Evolutionary conservation across 2,329 filamentous ascomycete genomes (phyloP), one percentile per base, ranked within the genome.

Genomic region (Drechslerella stenobrocha): DNA sequence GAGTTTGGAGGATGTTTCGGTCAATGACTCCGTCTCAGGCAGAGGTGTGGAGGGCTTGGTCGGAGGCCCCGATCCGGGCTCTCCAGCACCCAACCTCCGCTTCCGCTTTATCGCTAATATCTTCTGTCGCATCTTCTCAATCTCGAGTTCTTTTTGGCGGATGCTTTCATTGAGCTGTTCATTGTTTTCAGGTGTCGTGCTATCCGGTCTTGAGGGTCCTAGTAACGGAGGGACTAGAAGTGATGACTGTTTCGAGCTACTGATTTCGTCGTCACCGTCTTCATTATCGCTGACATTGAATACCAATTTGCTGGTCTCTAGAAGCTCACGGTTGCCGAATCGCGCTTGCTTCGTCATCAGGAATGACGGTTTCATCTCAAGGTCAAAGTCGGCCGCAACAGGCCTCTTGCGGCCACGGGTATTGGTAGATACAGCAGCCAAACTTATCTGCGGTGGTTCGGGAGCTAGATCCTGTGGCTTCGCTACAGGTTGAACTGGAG

Each of bases 201-300:
- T 75, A 75, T 44, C 77, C 77, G 34, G 78, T 81, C 61, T 73
- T 74, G 30, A 67, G 74, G 1, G 77, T 77, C 56, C 78, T 81
- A 1, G 11, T 9, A 8, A 77, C 18, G 61, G 56, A 15, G 56
- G n/a, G 7, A 37, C 72, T 71, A 15, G 70, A 72, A 42, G 71
- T 35, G 34, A 70, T 18, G 22, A 7, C 22, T 42, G 37, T 20
- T 42, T 42, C 72, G 50, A 65, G 59, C 20, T 57, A 24, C 35
- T 67, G 30, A 23, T 70, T 50, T 84, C 82, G 34, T 82, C 81
- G 4, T 79, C 80, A 22, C 80, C 83, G 24, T 75, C 79, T 61
- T 87, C 84, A 70, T 86, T 84, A 24, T 95, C 91, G 74, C 89
- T 95, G 35, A 95, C 86, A 70, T 95, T 84, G 71, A 96, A 95